These are phyloP conservation scores for Coleophoma crateriformis DNA, from an alignment of 2,329 filamentous ascomycete genomes.

Conservation along the genomic window DNA sequence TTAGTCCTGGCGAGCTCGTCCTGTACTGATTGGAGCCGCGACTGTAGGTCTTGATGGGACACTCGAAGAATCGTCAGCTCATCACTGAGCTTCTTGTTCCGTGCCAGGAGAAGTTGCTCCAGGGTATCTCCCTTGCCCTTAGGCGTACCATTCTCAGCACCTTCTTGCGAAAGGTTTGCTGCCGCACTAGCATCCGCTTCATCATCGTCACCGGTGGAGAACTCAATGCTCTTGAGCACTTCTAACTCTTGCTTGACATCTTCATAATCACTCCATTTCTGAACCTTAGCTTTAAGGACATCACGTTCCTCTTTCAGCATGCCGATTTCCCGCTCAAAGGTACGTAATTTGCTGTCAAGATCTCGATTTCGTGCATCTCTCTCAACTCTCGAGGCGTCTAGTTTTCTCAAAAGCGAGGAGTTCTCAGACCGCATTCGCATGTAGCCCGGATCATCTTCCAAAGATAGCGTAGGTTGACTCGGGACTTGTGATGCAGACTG, in stretches of 20 bases:
- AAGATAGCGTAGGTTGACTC: conserved; percentile 49
- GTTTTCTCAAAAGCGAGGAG: conserved; percentile 80
- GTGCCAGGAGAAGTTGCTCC: conserved; percentile 83
- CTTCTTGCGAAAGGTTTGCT: conserved; percentile 13
- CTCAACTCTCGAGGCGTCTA: conserved; percentile 79
- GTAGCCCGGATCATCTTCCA: conserved; percentile 87
- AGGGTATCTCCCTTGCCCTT: conserved; percentile 72
- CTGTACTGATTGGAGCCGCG: conserved; percentile 71
- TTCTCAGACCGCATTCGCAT: conserved; percentile 90
- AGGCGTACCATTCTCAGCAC: conserved; percentile 40
- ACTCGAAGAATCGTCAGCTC: conserved; percentile 90
- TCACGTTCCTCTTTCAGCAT: conserved; percentile 78
- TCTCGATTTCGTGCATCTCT: conserved; percentile 75
- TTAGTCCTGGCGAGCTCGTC: conserved; percentile 80
- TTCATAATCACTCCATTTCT: conserved; percentile 91
- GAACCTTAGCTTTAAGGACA: conserved; percentile 70
- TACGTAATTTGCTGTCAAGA: conserved; percentile 68
- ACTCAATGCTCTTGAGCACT: conserved; percentile 96
- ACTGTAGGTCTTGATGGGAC: conserved; percentile 87
- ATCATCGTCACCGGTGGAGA: conserved; percentile 84
- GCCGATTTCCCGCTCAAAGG: conserved; percentile 72
- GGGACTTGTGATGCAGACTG: conserved; percentile 74
- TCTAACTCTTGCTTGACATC: conserved; percentile 95
- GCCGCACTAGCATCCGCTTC: conserved; percentile 40
- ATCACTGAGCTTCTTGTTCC: conserved; percentile 95